A percentile compares a stretch with the other conserved stretches of the same genome.
These are phyloP conservation scores for Coemansia sp. DNA, from an alignment of 192 early-diverging fungal genomes.

Conservation along the genomic window DNA sequence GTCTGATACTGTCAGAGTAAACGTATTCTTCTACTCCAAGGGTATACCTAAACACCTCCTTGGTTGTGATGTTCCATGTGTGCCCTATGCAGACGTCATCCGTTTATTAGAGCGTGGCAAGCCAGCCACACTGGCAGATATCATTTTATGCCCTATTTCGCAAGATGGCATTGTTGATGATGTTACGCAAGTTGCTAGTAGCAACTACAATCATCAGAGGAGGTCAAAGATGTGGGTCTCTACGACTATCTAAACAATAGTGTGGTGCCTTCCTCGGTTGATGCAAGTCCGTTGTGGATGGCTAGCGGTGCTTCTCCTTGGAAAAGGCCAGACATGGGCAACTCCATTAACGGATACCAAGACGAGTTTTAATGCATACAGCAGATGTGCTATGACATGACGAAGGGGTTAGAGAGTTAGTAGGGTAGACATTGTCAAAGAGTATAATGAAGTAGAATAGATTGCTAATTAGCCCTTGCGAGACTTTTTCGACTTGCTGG, in stretches of 20 bases:
- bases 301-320: neutral
- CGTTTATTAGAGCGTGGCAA: neutral
- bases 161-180: neutral
- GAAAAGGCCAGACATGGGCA: neutral
- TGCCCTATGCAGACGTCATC: neutral
- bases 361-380: neutral
- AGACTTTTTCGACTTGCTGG: conserved; percentile 34
- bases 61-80: neutral
- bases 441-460: neutral
- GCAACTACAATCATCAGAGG: neutral
- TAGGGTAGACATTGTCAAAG: neutral
- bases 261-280: neutral
- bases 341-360: neutral
- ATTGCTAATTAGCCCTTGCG: conserved; percentile 26
- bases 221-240: neutral
- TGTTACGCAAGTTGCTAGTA: neutral
- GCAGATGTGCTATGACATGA: neutral
- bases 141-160: neutral
- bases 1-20: neutral
- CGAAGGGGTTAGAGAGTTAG: too few relatives aligned
- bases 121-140: neutral
- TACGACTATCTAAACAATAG: neutral
- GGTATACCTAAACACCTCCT: neutral
- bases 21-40: neutral
- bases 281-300: neutral